phyloP scores from a whole-genome alignment of 1,284 basidiomycete genomes.

The Macrocystidia cucumis region DNA sequence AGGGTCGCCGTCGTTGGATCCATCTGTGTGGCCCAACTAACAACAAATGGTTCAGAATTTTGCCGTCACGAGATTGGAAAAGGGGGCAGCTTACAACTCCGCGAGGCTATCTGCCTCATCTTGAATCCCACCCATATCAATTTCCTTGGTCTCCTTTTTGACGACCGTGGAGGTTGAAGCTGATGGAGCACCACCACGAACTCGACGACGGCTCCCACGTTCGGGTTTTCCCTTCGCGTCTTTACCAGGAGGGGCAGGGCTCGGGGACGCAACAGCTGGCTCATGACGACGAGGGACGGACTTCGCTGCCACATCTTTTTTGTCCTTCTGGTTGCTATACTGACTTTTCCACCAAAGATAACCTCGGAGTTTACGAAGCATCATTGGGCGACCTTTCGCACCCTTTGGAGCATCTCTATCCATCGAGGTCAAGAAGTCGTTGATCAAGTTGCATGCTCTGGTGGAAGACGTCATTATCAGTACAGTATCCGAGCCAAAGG shows the following conservation, averaged over 20 bases:
- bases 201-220: constrained; percentile 48
- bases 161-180: constrained; percentile 13
- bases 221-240: too few species aligned
- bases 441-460: constrained; percentile 66
- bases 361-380: constrained; percentile 62
- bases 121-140: constrained; percentile 29
- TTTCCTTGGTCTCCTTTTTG: constrained; percentile 16
- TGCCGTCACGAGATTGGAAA: background rate
- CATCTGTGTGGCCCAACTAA: constrained; percentile 21
- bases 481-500: constrained; percentile 66
- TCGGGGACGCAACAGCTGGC: too few species aligned
- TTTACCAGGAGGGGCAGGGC: too few species aligned
- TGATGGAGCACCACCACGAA: constrained; percentile 57
- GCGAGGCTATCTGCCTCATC: constrained; percentile 51
- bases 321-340: constrained; percentile 34
- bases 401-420: constrained; percentile 50
- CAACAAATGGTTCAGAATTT: background rate
- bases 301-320: too few species aligned
- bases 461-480: constrained; percentile 88
- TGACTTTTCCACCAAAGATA: constrained; percentile 83
- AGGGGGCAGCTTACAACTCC: constrained; percentile 42
- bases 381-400: constrained; percentile 64
- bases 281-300: too few species aligned
- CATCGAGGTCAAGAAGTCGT: constrained; percentile 72
- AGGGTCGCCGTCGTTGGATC: constrained; percentile 10